Base-by-base conservation (phyloP, 202 grass and related monocot genomes). In the Digitaria exilis region DNA sequence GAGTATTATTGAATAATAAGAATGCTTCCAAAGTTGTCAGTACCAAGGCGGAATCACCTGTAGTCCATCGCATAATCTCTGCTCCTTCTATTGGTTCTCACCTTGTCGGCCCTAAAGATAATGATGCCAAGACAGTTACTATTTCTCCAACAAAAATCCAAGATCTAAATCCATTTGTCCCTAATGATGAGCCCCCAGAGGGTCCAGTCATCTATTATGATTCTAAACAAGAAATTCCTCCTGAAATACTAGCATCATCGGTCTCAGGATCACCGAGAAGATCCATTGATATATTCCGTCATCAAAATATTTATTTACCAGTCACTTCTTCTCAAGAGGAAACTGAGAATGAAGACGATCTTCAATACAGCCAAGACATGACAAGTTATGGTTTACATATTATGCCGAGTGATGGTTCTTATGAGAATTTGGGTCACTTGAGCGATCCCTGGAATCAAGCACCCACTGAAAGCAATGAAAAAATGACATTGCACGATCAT, bases 1-100 rank as follows among this genome's bases (percentile, higher is more conserved):
- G 88, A 51, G 70, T 85, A 57, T 90, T 94, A 71, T 79, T 92
- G 73, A 89, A 83, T 58, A 74, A 92, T 67, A 79, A 37, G 68
- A 70, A 49, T 82, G 22, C 70, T 65, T 73, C 45, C 39, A 86
- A 72, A 56, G 70, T 14, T 86, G 37, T 70, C 45, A 44, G 26
- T 58, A 63, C 1, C 59, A 88, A 67, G 22, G 19, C 5, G 10
- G 43, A 31, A 13, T 8, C 43, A 49, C 48, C 67, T 31, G 28
- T 41, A 75, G 48, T 71, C 42, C 31, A 0, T 70, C 19, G 16
- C 19, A 56, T n/a, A 41, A 48, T 6, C 77, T 22, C 69, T 58
- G 29, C 52, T 80, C 7, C 35, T 25, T 58, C 63, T 71, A 69
- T 81, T 59, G 54, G 28, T 52, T 82, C 29, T 54, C 41, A 39